These are phyloP conservation scores for Castanopsis chinensis DNA, from an alignment of 306 rosid species.

Conservation along the genomic window DNA sequence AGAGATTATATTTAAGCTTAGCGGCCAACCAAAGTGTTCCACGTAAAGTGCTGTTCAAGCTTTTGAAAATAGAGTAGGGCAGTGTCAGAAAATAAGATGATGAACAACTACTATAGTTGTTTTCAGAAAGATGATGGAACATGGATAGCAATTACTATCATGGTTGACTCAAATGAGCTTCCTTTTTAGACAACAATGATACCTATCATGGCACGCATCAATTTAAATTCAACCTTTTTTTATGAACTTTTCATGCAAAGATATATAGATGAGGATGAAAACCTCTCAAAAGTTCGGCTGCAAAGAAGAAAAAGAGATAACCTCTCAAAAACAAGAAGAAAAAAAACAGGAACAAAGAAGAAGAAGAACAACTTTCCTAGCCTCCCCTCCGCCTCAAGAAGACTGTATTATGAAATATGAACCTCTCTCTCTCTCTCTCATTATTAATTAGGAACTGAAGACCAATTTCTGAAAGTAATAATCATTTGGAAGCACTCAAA, in stretches of 20 bases:
- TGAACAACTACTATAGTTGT: no score
- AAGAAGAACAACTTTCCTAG: no score
- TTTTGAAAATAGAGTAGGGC: conserved; percentile 28
- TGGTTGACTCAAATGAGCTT: conserved; percentile 49
- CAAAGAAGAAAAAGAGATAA: background rate
- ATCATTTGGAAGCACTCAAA: no score
- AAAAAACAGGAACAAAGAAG: background rate
- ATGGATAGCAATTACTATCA: conserved; percentile 37
- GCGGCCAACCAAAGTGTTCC: conserved; percentile 29
- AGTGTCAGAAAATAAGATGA: background rate
- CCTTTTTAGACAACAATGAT: conserved; percentile 48
- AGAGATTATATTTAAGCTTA: conserved; percentile 11
- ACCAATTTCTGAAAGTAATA: no score
- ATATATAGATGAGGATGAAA: background rate
- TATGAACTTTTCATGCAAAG: conserved; percentile 37
- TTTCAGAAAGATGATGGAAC: conserved; percentile 11
- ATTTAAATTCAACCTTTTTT: conserved; percentile 13
- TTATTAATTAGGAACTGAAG: no score
- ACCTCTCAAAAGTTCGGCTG: background rate
- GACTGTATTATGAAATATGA: no score
- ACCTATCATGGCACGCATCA: conserved; percentile 40
- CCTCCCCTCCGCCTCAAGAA: no score
- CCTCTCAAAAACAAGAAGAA: background rate
- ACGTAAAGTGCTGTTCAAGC: conserved; percentile 9
- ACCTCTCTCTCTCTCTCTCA: no score